Evolutionary conservation across 2,329 filamentous ascomycete genomes (phyloP), one percentile per base, ranked within the genome.

Genomic region (Colletotrichum eleusines): DNA sequence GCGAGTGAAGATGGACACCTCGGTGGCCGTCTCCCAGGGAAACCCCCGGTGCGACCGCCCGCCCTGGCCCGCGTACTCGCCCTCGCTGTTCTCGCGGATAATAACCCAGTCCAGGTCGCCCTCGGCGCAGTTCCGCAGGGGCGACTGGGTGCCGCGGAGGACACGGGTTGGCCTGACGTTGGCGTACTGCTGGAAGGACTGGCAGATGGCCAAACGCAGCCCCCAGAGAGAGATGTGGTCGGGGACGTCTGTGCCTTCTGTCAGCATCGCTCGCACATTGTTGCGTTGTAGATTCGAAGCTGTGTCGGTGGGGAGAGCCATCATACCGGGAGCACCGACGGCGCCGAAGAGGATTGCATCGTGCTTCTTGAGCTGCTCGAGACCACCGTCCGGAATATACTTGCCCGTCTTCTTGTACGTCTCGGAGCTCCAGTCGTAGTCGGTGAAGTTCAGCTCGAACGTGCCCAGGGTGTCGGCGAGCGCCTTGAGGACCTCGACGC

Each of bases 191-290:
- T 91, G 89, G 59, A 91, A 81, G 16, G 86, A 83, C 74, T 91
- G 88, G 74, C 90, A 87, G 73, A 92, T 89, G 1, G 89, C 88
- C 1, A 92, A 82, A 42, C 89, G 87, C 18, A 92, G 82, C 35
- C 84, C 83, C 90, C 90, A 91, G 26, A 92, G 86, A 0, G 88
- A 90, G 73, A 91, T 89, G 74, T 91, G 89, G 74, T 91, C 90
- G 0, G 90, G 89, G 0, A 91, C 88, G 62, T 89, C 85, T 79
- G 83, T 23, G 5, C 8, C 6, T 8, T 20, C 42, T 9, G 16
- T 66, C 18, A 66, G 46, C 63, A 16, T 31, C n/a, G n/a, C n/a
- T n/a, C 31, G 33, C 12, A 33, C 18, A 5, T 40, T 20, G 23
- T 7, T 11, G 18, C 3, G 26, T 28, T 18, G 18, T 0, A 18